Conservation (phyloP, 2,329 filamentous ascomycete species). For the Ustulina deusta region DNA sequence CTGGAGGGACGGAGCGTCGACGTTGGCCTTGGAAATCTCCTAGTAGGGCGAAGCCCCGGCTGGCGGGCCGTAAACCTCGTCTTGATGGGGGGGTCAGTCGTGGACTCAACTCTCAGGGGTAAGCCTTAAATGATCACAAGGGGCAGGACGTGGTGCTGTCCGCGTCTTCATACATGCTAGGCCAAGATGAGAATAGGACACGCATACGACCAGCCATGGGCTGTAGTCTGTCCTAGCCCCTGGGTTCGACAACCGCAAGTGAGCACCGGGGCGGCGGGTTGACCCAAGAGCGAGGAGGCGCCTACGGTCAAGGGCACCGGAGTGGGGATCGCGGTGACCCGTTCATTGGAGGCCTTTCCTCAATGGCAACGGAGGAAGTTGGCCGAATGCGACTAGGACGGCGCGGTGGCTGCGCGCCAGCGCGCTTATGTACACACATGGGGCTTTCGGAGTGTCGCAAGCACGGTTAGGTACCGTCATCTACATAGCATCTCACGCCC, state of each 20-base stretch:
- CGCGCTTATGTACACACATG: constrained; percentile 20
- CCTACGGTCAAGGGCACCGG: constrained; percentile 32
- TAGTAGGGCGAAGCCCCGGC: constrained; percentile 36
- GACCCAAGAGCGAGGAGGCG: constrained; percentile 4
- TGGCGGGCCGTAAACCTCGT: constrained; percentile 39
- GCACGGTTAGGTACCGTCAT: background rate
- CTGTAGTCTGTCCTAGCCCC: constrained; percentile 9
- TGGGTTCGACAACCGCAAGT: constrained; percentile 7
- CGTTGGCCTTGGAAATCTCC: constrained; percentile 17
- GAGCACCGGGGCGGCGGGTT: constrained; percentile 23
- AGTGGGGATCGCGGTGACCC: constrained; percentile 28
- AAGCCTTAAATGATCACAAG: constrained; percentile 18
- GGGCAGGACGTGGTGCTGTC: constrained; percentile 16
- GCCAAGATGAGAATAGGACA: constrained; percentile 31
- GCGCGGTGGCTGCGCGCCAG: constrained; percentile 18
- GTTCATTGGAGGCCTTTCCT: constrained; percentile 46
- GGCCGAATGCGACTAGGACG: constrained; percentile 42
- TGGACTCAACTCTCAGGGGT: constrained; percentile 29
- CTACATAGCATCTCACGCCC: constrained; percentile 9
- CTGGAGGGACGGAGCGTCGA: constrained; percentile 31
- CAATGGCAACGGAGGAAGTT: constrained; percentile 43
- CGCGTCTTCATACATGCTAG: constrained; percentile 22
- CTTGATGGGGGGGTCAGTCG: constrained; percentile 24
- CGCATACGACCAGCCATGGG: constrained; percentile 9
- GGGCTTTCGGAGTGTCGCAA: background rate